These are phyloP conservation scores for Paramecium tetraurelia DNA, from an alignment of 73 alveolate genomes.

Conservation along the genomic window DNA sequence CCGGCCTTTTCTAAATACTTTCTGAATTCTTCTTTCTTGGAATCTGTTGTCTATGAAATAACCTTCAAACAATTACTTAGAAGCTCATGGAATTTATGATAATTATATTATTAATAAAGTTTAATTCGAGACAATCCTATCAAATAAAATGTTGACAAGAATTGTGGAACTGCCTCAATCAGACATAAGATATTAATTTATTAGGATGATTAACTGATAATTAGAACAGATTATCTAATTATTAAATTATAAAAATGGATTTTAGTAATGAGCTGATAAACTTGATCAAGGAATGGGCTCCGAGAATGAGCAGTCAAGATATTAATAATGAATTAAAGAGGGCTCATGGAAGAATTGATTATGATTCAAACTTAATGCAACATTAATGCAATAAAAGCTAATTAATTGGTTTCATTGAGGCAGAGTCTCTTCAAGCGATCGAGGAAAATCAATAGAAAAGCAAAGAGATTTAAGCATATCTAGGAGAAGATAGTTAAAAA, in stretches of 20 bases:
- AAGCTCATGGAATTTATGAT: not conserved
- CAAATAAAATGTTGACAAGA: not conserved
- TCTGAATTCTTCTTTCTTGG: conserved; percentile 94
- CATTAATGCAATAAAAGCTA: not conserved
- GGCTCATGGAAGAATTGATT: not conserved
- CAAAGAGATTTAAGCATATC: not conserved
- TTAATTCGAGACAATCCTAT: not conserved
- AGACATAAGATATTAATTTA: not conserved
- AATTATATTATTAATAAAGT: not conserved
- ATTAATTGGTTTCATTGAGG: not conserved
- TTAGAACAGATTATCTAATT: not conserved
- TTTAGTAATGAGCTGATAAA: not conserved
- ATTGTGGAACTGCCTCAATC: not conserved
- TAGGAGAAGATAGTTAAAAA: conserved; percentile 2
- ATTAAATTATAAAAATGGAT: not conserved
- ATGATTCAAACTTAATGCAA: not conserved
- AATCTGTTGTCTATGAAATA: conserved; percentile 72
- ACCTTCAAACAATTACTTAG: not conserved
- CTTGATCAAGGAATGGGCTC: not conserved
- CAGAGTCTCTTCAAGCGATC: not conserved
- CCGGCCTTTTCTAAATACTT: conserved; percentile 91
- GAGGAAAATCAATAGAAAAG: conserved; percentile 3
- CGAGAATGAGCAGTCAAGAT: not conserved
- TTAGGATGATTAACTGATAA: not conserved
- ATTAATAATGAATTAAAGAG: not conserved